Evolutionary conservation across 495 filamentous ascomycete genomes (phyloP).

Genomic region (Lasiosphaeria hispida): DNA sequence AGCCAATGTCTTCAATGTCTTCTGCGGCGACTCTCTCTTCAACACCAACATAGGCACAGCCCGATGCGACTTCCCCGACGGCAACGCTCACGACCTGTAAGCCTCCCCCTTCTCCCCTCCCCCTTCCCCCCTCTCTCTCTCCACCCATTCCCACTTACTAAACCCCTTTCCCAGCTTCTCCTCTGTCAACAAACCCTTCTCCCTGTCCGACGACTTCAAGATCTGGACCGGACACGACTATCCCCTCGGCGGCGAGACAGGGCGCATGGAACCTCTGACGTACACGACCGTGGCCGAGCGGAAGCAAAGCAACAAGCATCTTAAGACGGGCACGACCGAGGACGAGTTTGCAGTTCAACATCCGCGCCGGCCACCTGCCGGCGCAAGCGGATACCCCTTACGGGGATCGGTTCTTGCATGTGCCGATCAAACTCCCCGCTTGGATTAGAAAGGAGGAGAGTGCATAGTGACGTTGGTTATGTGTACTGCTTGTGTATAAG

Average conservation of each 20-base stretch:
- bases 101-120: constrained; percentile 35
- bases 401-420: constrained; percentile 38
- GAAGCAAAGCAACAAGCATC: constrained; percentile 50
- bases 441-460: no score
- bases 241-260: constrained; percentile 29
- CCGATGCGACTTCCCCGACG: constrained; percentile 60
- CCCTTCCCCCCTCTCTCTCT: constrained; percentile 38
- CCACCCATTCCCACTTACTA: no score
- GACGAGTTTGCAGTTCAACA: constrained; percentile 59
- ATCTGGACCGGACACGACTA: constrained; percentile 56
- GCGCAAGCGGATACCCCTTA: constrained; percentile 7
- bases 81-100: constrained; percentile 45
- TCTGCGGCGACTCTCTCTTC: constrained; percentile 61
- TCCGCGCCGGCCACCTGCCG: constrained; percentile 52
- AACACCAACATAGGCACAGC: constrained; percentile 57
- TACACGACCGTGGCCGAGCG: constrained; percentile 54
- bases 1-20: constrained; percentile 58
- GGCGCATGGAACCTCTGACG: constrained; percentile 30
- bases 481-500: no score
- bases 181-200: constrained; percentile 43
- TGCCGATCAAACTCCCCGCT: constrained; percentile 32
- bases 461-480: no score
- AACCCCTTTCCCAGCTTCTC: constrained; percentile 33
- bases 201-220: constrained; percentile 44
- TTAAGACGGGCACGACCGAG: constrained; percentile 38